Percentiles rank a stretch among this genome's conserved stretches.
Evolutionary conservation across 768 basidiomycete genomes (phyloP).

Genomic region (Auricularia sp.): DNA sequence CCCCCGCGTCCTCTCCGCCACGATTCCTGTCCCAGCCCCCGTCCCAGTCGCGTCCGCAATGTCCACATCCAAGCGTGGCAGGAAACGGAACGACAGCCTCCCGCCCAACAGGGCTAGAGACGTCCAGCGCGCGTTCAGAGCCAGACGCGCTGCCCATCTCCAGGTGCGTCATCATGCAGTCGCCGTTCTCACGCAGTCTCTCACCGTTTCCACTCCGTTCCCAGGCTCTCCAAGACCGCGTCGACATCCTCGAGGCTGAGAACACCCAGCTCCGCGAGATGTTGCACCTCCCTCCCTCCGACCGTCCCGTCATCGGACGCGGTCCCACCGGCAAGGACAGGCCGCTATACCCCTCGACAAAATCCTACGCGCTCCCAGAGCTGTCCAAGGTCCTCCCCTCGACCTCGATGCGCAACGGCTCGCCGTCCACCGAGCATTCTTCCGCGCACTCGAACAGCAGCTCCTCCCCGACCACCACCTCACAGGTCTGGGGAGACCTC

Average conservation of each 20-base stretch:
- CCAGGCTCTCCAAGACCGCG: slow-evolving; percentile 73
- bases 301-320: slow-evolving; percentile 62
- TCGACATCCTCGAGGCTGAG: slow-evolving; percentile 76
- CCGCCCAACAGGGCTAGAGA: slow-evolving; percentile 78
- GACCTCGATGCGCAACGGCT: not conserved
- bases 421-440: not conserved
- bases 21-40: slow-evolving; percentile 13
- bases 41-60: slow-evolving; percentile 25
- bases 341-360: slow-evolving; percentile 21
- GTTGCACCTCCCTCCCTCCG: slow-evolving; percentile 64
- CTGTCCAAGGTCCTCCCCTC: not conserved
- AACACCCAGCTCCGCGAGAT: slow-evolving; percentile 62
- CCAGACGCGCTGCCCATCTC: slow-evolving; percentile 78
- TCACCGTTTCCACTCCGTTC: slow-evolving; percentile 1
- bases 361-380: not conserved
- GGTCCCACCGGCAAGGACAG: slow-evolving; percentile 85
- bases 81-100: slow-evolving; percentile 72
- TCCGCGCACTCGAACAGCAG: not conserved
- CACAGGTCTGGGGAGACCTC: not conserved
- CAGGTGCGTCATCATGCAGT: slow-evolving; percentile 42
- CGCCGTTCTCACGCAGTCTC: not conserved
- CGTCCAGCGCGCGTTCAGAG: slow-evolving; percentile 83
- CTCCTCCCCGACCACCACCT: not conserved
- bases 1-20: slow-evolving; percentile 19
- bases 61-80: slow-evolving; percentile 73